Evolutionary conservation across 768 basidiomycete genomes (phyloP).

Genomic region (Fomitopsis serialis): DNA sequence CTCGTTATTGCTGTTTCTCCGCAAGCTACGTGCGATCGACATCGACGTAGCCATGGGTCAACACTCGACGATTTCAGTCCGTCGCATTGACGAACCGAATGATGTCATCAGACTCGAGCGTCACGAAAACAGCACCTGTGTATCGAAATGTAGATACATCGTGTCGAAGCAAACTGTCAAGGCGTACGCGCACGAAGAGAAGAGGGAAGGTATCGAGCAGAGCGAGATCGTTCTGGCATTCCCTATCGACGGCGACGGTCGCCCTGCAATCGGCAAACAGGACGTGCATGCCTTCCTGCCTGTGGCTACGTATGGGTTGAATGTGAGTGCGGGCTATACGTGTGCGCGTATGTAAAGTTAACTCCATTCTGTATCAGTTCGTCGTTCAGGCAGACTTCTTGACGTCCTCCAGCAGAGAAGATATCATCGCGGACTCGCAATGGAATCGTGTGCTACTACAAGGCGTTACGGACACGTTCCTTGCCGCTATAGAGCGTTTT

Average conservation of each 20-base stretch:
- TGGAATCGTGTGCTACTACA: slow-evolving; percentile 20
- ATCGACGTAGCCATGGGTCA: slow-evolving; percentile 6
- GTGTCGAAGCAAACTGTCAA: slow-evolving; percentile 9
- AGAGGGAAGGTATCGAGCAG: slow-evolving; percentile 8
- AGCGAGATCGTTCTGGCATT: slow-evolving; percentile 21
- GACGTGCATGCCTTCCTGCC: slow-evolving; percentile 22
- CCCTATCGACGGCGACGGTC: slow-evolving; percentile 9
- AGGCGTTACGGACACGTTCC: slow-evolving; percentile 15
- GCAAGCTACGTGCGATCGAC: slow-evolving; percentile 12
- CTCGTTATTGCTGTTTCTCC: slow-evolving; percentile 20
- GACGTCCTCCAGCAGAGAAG: slow-evolving; percentile 23
- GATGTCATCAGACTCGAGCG: not conserved
- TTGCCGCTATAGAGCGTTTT: slow-evolving; percentile 16
- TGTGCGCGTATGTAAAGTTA: not conserved
- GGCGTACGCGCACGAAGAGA: slow-evolving; percentile 9
- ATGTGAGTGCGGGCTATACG: slow-evolving; percentile 9
- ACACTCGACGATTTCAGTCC: not conserved
- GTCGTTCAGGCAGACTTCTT: slow-evolving; percentile 26
- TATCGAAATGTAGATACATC: not conserved
- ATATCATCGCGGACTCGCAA: slow-evolving; percentile 13
- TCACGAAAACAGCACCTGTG: not conserved
- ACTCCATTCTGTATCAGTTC: slow-evolving; percentile 14
- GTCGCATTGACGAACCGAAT: not conserved
- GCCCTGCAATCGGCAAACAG: slow-evolving; percentile 12
- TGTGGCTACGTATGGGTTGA: slow-evolving; percentile 17